Conservation (phyloP, 2,329 filamentous ascomycete genomes). For the Xylariales sp. region DNA sequence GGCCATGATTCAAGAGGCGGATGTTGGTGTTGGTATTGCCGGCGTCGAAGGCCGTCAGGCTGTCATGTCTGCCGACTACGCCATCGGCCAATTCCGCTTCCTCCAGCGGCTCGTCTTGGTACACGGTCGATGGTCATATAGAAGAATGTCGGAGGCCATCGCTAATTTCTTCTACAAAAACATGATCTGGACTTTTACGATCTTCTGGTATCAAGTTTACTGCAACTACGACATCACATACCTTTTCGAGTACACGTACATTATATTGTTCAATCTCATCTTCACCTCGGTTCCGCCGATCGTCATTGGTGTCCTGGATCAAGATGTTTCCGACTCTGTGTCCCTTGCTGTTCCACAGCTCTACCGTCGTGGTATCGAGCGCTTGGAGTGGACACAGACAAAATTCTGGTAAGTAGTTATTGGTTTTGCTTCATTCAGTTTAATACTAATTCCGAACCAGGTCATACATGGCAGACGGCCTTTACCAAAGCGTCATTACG, state of each 20-base stretch:
- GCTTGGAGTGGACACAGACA: constrained; percentile 92
- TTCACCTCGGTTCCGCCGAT: constrained; percentile 97
- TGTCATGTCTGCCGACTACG: constrained; percentile 96
- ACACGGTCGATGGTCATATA: constrained; percentile 96
- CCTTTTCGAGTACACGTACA: constrained; percentile 97
- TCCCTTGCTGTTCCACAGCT: constrained; percentile 95
- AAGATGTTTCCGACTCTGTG: constrained; percentile 94
- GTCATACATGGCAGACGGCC: constrained; percentile 92
- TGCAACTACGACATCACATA: constrained; percentile 97
- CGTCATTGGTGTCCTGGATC: constrained; percentile 95
- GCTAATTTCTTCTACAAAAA: constrained; percentile 99
- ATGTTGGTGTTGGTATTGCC: constrained; percentile 95
- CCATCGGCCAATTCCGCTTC: constrained; percentile 93
- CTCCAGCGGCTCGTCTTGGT: constrained; percentile 86
- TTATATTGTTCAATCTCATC: constrained; percentile 93
- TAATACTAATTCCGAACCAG: constrained; percentile 55
- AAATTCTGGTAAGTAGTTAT: constrained; percentile 87
- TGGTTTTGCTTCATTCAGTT: not conserved
- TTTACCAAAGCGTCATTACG: constrained; percentile 93
- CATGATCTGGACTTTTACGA: constrained; percentile 94
- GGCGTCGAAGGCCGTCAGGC: constrained; percentile 93
- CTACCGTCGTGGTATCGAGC: constrained; percentile 94
- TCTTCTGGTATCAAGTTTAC: constrained; percentile 98
- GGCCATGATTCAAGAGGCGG: constrained; percentile 97
- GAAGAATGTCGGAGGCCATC: constrained; percentile 89